These are phyloP conservation scores for Microcyclosporella mali DNA, from an alignment of 2,329 filamentous ascomycete species.

Conservation along the genomic window DNA sequence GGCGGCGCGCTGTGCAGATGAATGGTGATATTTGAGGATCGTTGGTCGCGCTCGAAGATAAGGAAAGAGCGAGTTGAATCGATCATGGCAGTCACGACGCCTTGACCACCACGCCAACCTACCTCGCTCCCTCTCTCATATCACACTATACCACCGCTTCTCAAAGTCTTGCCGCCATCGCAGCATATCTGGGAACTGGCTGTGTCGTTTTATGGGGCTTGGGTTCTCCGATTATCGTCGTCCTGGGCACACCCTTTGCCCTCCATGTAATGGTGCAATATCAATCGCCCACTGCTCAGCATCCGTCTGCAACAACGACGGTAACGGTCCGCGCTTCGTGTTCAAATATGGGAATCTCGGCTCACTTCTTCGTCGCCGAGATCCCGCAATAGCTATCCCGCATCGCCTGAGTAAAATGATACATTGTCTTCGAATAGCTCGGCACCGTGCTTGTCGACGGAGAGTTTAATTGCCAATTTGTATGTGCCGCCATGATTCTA, in stretches of 20 bases:
- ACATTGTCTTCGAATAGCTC: conserved; percentile 23
- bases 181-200: conserved; percentile 15
- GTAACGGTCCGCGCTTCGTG: conserved; percentile 6
- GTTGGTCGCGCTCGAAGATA: too few species aligned
- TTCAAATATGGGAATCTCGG: conserved; percentile 10
- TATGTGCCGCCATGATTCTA: conserved; percentile 21
- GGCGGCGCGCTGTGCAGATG: too few species aligned
- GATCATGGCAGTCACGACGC: too few species aligned
- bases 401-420: conserved; percentile 23
- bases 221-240: neutral
- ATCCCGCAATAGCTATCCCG: conserved; percentile 14
- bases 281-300: conserved; percentile 15
- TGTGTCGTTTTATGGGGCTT: conserved; percentile 16
- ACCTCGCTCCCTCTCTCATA: too few species aligned
- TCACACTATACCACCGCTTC: neutral
- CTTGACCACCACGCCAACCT: too few species aligned
- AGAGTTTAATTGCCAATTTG: conserved; percentile 15
- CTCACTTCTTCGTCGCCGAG: conserved; percentile 7
- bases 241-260: neutral
- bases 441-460: conserved; percentile 11
- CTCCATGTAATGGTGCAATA: conserved; percentile 13
- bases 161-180: conserved; percentile 29
- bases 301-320: conserved; percentile 8
- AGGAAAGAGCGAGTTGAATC: too few species aligned
- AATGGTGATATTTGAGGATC: too few species aligned